These are phyloP conservation scores for Aegilops tauschii DNA, from an alignment of 176 grass and related monocot species.

Conservation along the genomic window DNA sequence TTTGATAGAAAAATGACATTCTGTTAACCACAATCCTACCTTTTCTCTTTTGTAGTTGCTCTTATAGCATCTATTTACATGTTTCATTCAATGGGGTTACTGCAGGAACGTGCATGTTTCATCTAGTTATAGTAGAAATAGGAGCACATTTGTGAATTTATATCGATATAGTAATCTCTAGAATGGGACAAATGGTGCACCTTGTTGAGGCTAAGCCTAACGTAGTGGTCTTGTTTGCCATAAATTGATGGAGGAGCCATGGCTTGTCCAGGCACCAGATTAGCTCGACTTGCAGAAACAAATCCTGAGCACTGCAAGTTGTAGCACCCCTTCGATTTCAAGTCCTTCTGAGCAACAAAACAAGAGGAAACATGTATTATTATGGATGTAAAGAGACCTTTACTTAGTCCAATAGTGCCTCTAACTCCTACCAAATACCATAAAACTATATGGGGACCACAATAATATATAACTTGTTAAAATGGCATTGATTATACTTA, in stretches of 20 bases:
- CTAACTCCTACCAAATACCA: background rate
- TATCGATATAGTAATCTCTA: background rate
- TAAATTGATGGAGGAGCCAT: conserved; percentile 20
- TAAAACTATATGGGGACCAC: background rate
- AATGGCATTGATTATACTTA: background rate
- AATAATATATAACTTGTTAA: background rate
- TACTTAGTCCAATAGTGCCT: background rate
- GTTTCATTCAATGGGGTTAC: too few species aligned
- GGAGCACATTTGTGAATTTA: background rate
- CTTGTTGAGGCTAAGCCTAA: conserved; percentile 29
- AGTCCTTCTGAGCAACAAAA: conserved; percentile 4
- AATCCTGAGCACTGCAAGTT: conserved; percentile 34
- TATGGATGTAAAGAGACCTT: background rate
- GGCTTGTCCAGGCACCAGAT: conserved; percentile 29
- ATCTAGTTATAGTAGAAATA: background rate
- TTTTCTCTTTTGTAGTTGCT: background rate
- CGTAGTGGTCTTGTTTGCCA: background rate
- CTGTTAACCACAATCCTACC: background rate
- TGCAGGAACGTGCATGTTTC: too few species aligned
- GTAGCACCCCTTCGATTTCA: conserved; percentile 6
- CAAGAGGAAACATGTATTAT: background rate
- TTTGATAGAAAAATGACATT: background rate
- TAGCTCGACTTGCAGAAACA: conserved; percentile 16
- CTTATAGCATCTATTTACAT: too few species aligned
- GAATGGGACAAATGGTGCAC: background rate